Evolutionary conservation across 2,329 filamentous ascomycete species (phyloP), one percentile per base, ranked within the genome.

Genomic region (Rhynchosporium graminicola): DNA sequence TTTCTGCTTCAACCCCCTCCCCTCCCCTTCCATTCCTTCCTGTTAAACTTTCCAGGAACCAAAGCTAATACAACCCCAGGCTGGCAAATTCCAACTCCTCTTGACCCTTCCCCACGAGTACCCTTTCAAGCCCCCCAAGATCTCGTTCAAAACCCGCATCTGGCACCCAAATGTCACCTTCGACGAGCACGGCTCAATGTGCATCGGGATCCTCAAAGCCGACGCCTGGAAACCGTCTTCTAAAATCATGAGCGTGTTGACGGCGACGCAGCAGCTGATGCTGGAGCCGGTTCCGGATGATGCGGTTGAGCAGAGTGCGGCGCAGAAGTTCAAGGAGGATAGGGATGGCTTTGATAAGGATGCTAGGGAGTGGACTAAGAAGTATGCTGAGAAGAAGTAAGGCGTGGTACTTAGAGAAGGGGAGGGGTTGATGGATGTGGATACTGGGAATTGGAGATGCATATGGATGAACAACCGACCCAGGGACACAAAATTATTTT

Each of bases 121-220:
- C 76, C 88, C 88, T 7, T 91, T 91, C 81, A 90, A 90, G 74
- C 87, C 88, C 6, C 88, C 88, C 3, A 82, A 83, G 58, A 80
- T 91, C 68, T 83, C 80, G 71, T 91, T 90, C 80, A 82, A 81
- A 64, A 91, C 88, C 54, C 89, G 89, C 71, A 88, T 91, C 76
- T 91, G 89, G 78, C 88, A 91, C 74, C 88, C 88, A 0, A 91
- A 91, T 71, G 84, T 91, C 61, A 86, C 83, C 70, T 90, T 89
- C 76, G 87, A 90, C 69, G 87, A 89, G 71, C 87, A 88, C 69
- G 88, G 88, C 43, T 84, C 82, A 66, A 91, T 91, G 87, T 91
- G 88, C 72, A 78, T 91, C 59, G 88, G 87, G 29, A 87, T 91
- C 78, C 79, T 91, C 60, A 84, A 87, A 61, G 77, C 84, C 2